Base-by-base conservation (phyloP, 2,329 filamentous ascomycete genomes). In the Cercospora berteroae region DNA sequence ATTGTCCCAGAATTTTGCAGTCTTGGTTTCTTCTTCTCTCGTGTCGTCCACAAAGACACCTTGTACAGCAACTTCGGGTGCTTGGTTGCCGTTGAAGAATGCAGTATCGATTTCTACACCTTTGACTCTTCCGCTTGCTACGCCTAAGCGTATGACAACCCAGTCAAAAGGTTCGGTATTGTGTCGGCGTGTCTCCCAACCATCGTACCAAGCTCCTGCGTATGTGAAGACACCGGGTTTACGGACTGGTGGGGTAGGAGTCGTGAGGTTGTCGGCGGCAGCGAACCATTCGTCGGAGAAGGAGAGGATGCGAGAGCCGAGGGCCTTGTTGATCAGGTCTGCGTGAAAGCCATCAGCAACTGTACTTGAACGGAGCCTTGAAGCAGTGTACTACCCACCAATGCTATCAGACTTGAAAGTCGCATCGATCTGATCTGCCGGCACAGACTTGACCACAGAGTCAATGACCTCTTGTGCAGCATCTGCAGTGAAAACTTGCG, bases 71-170 rank as follows among this genome's bases (percentile, higher is more conserved):
- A 94, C 87, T 71, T 89, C 89, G 0, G 91, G 91, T 6, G 91
- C 92, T 76, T 94, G 89, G 80, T 94, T 94, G 68, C 92, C 92
- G 67, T 86, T 88, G 84, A 94, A 95, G 82, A 89, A 92, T 60
- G 90, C 88, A 2, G 92, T 94, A 80, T 94, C 91, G 70, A 94
- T 85, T 80, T 94, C 92, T 58, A 94, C 82, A 16, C 92, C 92
- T 67, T 87, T 85, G 29, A 94, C 86, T 16, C 84, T 89, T 57
- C 91, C 92, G 1, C 89, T 91, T 9, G 90, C 82, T 0, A 86
- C 84, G n/a, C 86, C 86, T 0, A 88, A 81, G 55, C 84, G 81
- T 67, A 88, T 81, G 6, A 88, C 82, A 0, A 86, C 86, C 84
- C 85, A 89, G 77, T 89, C 87, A 69, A 83, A 86, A 10, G 83